These are phyloP conservation scores for Rachicladosporium sp. DNA, from an alignment of 2,329 filamentous ascomycete species.

Conservation along the genomic window DNA sequence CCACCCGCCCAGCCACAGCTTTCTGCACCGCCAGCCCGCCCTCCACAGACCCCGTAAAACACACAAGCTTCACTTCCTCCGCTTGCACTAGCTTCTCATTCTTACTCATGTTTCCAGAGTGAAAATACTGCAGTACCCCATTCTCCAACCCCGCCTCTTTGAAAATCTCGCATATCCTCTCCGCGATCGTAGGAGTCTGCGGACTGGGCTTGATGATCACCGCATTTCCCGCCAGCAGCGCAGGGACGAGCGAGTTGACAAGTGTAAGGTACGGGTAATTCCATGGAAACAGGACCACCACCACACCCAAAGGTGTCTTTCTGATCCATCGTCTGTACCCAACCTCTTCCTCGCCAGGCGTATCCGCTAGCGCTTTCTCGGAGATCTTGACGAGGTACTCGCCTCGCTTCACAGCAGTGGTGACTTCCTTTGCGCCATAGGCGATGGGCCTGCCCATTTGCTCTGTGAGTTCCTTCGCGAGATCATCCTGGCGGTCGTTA, in stretches of 20 bases:
- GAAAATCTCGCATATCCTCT: constrained; percentile 70
- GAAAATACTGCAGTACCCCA: constrained; percentile 83
- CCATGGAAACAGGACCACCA: constrained; percentile 87
- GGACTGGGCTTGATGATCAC: constrained; percentile 92
- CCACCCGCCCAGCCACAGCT: constrained; percentile 67
- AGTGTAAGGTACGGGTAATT: constrained; percentile 97
- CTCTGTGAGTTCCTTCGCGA: constrained; percentile 74
- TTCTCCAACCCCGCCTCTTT: constrained; percentile 65
- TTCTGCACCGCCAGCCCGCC: constrained; percentile 77
- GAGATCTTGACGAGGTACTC: constrained; percentile 80
- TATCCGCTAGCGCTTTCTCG: constrained; percentile 64
- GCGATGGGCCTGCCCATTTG: constrained; percentile 93
- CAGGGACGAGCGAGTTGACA: constrained; percentile 83
- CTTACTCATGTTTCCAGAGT: constrained; percentile 64
- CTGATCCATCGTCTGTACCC: constrained; percentile 85
- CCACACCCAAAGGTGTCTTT: constrained; percentile 77
- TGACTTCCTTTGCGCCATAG: constrained; percentile 71
- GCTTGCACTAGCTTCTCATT: constrained; percentile 70
- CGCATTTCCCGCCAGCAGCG: constrained; percentile 78
- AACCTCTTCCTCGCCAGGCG: constrained; percentile 68
- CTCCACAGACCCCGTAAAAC: constrained; percentile 87
- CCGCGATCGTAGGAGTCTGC: constrained; percentile 83
- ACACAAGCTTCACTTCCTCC: constrained; percentile 66
- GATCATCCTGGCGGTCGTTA: constrained; percentile 58
- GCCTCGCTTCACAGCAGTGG: constrained; percentile 72